phyloP scores from a whole-genome alignment of 2,329 filamentous ascomycete genomes.

The Monosporascus sp. region DNA sequence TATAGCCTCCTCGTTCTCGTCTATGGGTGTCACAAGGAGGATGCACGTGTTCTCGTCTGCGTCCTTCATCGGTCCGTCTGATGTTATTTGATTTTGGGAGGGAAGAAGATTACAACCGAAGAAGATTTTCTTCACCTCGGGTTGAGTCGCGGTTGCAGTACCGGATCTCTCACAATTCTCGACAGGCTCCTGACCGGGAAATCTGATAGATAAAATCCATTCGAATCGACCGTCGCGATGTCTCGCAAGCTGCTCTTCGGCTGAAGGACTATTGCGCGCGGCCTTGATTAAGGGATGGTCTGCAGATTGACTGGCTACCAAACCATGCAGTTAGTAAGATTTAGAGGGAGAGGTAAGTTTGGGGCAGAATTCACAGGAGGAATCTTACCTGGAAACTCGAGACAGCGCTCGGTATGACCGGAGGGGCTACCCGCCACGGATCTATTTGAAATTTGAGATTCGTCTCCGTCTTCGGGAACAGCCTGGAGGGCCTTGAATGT shows the following conservation, averaged over 20 bases:
- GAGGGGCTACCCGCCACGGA: slow-evolving; percentile 9
- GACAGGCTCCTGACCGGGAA: slow-evolving; percentile 6
- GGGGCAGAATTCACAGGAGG: not conserved
- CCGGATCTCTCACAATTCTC: slow-evolving; percentile 9
- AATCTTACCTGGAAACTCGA: slow-evolving; percentile 23
- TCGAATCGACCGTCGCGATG: slow-evolving; percentile 26
- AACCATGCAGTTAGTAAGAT: slow-evolving; percentile 6
- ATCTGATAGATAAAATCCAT: slow-evolving; percentile 23
- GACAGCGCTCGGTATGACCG: slow-evolving; percentile 9
- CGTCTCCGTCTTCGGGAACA: slow-evolving; percentile 25
- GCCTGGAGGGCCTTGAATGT: slow-evolving; percentile 26
- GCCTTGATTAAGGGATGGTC: slow-evolving; percentile 23
- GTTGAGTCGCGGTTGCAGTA: slow-evolving; percentile 4
- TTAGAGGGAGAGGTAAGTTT: not conserved
- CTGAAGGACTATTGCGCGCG: slow-evolving; percentile 20
- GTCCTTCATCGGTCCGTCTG: slow-evolving; percentile 14
- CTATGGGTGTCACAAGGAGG: slow-evolving; percentile 32
- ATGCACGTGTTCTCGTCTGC: slow-evolving; percentile 35
- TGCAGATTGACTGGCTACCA: slow-evolving; percentile 18
- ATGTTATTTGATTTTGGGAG: slow-evolving; percentile 24
- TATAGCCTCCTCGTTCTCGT: slow-evolving; percentile 17
- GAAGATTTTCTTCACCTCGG: slow-evolving; percentile 27
- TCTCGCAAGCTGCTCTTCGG: slow-evolving; percentile 24
- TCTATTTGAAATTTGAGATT: slow-evolving; percentile 11
- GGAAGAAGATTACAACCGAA: slow-evolving; percentile 51